Conservation (phyloP, 768 basidiomycete genomes). For the Phylloporus arenicola region DNA sequence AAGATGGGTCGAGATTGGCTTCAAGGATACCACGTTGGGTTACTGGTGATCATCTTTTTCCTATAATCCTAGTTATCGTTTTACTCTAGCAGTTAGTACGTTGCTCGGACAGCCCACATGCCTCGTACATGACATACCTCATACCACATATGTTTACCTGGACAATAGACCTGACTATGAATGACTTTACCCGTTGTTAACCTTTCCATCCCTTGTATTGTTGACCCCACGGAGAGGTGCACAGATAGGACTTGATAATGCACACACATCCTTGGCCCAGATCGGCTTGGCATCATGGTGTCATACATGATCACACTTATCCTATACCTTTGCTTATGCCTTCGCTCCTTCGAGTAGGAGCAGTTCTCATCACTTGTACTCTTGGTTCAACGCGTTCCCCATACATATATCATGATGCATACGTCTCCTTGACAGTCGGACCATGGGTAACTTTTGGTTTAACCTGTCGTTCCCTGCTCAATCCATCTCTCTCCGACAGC, state of each 20-base stretch:
- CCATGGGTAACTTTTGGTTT: neutral
- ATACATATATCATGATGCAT: conserved; percentile 1
- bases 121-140: neutral
- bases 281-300: no score
- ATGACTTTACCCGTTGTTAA: neutral
- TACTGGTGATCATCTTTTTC: conserved; percentile 55
- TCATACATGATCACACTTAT: no score
- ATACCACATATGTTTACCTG: no score
- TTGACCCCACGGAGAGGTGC: no score
- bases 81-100: neutral
- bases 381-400: neutral
- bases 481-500: conserved; percentile 34
- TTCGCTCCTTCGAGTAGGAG: no score
- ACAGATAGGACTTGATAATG: no score
- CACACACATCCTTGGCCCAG: no score
- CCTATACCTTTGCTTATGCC: no score
- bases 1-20: conserved; percentile 62
- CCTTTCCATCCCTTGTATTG: neutral
- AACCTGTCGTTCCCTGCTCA: conserved; percentile 10
- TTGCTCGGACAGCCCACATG: neutral
- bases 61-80: neutral
- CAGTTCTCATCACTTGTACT: no score
- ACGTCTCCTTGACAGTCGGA: neutral
- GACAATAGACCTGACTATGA: no score
- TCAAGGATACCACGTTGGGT: conserved; percentile 46